These are phyloP conservation scores for Madurella mycetomatis DNA, from an alignment of 2,329 filamentous ascomycete genomes.

Conservation along the genomic window DNA sequence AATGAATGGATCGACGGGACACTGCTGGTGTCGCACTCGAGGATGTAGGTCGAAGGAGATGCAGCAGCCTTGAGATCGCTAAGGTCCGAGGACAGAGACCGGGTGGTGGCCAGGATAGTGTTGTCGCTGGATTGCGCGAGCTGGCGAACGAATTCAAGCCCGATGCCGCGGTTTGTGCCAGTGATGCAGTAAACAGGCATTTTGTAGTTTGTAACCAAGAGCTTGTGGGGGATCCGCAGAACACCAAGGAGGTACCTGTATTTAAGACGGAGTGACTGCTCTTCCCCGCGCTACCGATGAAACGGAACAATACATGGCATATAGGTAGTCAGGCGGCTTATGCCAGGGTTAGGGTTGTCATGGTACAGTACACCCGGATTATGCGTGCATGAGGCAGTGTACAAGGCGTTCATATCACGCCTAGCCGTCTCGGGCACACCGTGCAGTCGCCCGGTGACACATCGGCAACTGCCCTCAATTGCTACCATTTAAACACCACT, in stretches of 20 bases:
- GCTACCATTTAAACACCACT: too few relatives aligned
- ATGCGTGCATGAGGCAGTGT: too few relatives aligned
- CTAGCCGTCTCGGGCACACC: too few relatives aligned
- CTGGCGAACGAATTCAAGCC: constrained; percentile 32
- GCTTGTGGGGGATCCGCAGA: not conserved
- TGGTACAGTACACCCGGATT: not conserved
- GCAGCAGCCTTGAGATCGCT: constrained; percentile 24
- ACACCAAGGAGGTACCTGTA: too few relatives aligned
- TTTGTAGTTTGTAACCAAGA: not conserved
- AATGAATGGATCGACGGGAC: constrained; percentile 30
- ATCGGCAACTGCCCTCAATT: too few relatives aligned
- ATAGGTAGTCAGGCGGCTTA: too few relatives aligned
- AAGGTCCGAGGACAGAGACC: constrained; percentile 26
- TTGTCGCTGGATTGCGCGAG: constrained; percentile 25
- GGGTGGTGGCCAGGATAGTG: constrained; percentile 28
- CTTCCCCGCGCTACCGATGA: too few relatives aligned
- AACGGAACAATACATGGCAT: too few relatives aligned
- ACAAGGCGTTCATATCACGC: too few relatives aligned
- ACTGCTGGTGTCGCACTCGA: constrained; percentile 31
- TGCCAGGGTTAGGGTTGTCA: not conserved
- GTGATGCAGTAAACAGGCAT: constrained; percentile 33
- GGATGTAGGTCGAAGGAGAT: constrained; percentile 24
- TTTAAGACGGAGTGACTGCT: too few relatives aligned
- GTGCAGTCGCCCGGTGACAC: too few relatives aligned
- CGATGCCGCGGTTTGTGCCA: constrained; percentile 31